Evolutionary conservation across 345 rosid genomes (phyloP), one percentile per base, ranked within the genome.

Genomic region (Excoecaria cochinchinensis): DNA sequence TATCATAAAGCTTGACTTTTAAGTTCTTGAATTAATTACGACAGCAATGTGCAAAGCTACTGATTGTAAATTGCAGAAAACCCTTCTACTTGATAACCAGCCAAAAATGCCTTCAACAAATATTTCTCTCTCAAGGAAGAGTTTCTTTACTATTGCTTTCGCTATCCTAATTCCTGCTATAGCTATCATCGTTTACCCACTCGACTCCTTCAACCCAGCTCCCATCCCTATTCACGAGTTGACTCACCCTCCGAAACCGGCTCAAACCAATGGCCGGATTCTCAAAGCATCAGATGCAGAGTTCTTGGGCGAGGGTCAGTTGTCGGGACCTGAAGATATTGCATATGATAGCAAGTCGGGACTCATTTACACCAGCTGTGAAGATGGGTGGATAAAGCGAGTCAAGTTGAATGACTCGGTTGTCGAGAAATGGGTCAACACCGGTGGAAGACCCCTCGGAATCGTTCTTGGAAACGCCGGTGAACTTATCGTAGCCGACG

Each of bases 401-500:
- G 87, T 91, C 76, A 79, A 48, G 76, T 56, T 86, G 36, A 87
- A 79, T 24, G 87, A 79, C 50, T 46, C 80, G 21, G 80, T 79
- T 36, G 83, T 91, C 10, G 88, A 88, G 68, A 80, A 84, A 8
- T 89, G 85, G 91, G 85, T 91, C 38, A 81, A 86, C 73, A 95
- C 97, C 6, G 90, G 95, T 3, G 99, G 97, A 1, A 76, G 97
- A 67, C 97, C 99, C 0, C 92, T 92, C 4, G 99, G 97, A 8
- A n/a, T 95, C 48, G 94, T 86, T 51, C 67, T 91, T 1, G 90
- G 90, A 21, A 73, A 46, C 10, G 6, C 82, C 8, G 39, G 76
- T 0, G 92, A 88, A 52, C 38, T 92, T 6, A 76, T 92, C 0
- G 91, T 92, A 2, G 97, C 93, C 15, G 95, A 92, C 44, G 89